These are phyloP conservation scores for Penicillium sp. DNA, from an alignment of 2,329 filamentous ascomycete species.

Conservation along the genomic window DNA sequence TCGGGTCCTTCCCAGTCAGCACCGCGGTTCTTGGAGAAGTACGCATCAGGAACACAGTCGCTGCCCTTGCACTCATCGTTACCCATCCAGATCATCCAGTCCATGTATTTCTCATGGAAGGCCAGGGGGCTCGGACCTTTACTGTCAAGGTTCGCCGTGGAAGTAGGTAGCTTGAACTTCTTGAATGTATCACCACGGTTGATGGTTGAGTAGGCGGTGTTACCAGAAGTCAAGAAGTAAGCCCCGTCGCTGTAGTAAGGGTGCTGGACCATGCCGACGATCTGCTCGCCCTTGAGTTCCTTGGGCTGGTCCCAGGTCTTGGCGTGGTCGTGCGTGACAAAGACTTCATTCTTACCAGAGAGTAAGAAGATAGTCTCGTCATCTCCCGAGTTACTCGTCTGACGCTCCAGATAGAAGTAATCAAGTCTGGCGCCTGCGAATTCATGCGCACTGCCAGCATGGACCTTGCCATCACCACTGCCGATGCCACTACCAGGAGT, in stretches of 20 bases:
- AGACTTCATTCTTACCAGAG: slow-evolving; percentile 66
- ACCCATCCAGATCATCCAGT: slow-evolving; percentile 93
- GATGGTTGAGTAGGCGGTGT: slow-evolving; percentile 77
- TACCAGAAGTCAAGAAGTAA: slow-evolving; percentile 77
- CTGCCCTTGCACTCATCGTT: slow-evolving; percentile 67
- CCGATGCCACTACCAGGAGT: slow-evolving; percentile 58
- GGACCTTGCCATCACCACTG: slow-evolving; percentile 68
- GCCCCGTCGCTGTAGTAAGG: slow-evolving; percentile 81
- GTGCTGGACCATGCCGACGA: slow-evolving; percentile 77
- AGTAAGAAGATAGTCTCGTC: slow-evolving; percentile 77
- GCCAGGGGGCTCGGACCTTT: slow-evolving; percentile 61
- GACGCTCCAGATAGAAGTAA: slow-evolving; percentile 80
- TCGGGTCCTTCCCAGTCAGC: slow-evolving; percentile 65
- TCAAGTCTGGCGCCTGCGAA: slow-evolving; percentile 66
- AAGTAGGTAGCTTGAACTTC: slow-evolving; percentile 53
- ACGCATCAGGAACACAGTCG: slow-evolving; percentile 75
- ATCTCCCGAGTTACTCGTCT: slow-evolving; percentile 64
- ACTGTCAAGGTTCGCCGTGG: slow-evolving; percentile 13
- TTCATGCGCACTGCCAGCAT: slow-evolving; percentile 58
- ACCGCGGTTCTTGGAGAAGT: slow-evolving; percentile 79
- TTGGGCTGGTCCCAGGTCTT: slow-evolving; percentile 76
- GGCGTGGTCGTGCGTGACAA: slow-evolving; percentile 82
- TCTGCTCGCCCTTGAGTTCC: slow-evolving; percentile 68
- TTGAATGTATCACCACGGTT: slow-evolving; percentile 73
- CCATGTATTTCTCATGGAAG: slow-evolving; percentile 84